A percentile compares a stretch with the other conserved stretches of the same genome.
Conservation (phyloP, 306 rosid species). For the Prunus fruticosa region DNA sequence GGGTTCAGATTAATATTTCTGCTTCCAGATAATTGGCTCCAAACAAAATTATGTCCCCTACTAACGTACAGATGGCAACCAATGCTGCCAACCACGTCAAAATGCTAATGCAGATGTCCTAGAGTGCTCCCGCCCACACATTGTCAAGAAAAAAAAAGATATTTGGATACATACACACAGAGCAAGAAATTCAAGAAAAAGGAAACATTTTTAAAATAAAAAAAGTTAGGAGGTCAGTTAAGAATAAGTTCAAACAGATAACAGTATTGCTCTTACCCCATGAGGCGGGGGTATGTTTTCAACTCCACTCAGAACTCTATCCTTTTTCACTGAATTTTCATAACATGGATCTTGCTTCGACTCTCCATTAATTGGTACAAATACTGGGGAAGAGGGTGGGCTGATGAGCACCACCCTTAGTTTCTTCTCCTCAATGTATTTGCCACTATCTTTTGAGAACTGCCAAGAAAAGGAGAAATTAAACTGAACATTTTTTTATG, state of each 20-base stretch:
- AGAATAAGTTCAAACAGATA: conserved; percentile 3
- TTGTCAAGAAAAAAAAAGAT: not conserved
- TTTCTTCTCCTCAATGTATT: conserved; percentile 75
- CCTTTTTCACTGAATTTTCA: conserved; percentile 51
- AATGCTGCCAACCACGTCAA: conserved; percentile 1
- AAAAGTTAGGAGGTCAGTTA: not conserved
- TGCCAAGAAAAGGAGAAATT: conserved; percentile 32
- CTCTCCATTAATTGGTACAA: conserved; percentile 65
- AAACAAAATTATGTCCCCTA: not conserved
- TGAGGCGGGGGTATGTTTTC: conserved; percentile 69
- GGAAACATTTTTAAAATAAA: not conserved
- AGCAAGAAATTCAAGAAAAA: not conserved
- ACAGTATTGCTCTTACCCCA: conserved; percentile 40
- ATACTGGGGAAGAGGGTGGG: conserved; percentile 64
- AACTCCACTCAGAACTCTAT: conserved; percentile 57
- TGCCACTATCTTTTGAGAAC: conserved; percentile 73
- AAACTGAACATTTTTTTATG: not conserved
- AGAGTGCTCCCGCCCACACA: not conserved
- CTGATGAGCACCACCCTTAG: conserved; percentile 63
- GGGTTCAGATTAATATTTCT: not conserved
- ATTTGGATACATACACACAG: not conserved
- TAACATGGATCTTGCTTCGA: conserved; percentile 49
- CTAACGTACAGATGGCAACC: conserved; percentile 8
- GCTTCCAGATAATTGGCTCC: conserved; percentile 2
- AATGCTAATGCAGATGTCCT: not conserved